Evolutionary conservation across 768 basidiomycete genomes (phyloP).

Genomic region (Hydnomerulius pinastri): DNA sequence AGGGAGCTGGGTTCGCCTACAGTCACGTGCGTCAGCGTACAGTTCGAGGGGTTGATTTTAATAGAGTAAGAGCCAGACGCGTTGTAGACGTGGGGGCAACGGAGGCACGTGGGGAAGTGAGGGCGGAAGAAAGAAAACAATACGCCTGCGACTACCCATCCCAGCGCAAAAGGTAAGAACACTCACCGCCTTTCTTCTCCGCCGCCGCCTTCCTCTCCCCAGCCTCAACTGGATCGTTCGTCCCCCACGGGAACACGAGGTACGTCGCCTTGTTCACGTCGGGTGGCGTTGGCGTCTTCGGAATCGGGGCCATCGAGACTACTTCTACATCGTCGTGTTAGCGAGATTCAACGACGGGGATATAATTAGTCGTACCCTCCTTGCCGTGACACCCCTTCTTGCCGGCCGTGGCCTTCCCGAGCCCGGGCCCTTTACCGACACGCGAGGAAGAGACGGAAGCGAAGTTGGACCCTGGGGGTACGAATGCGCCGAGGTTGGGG

Average conservation of each 20-base stretch:
- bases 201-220: slow-evolving; percentile 16
- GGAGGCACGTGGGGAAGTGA: background rate
- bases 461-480: slow-evolving; percentile 21
- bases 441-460: slow-evolving; percentile 13
- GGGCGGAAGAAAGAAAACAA: slow-evolving; percentile 11
- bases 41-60: no score
- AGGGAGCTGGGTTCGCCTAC: slow-evolving; percentile 7
- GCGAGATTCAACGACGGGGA: background rate
- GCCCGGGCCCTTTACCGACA: slow-evolving; percentile 6
- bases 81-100: no score
- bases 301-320: slow-evolving; percentile 5
- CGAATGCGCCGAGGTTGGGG: slow-evolving; percentile 28
- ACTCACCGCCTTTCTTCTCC: slow-evolving; percentile 19
- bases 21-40: no score
- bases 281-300: slow-evolving; percentile 14
- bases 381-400: slow-evolving; percentile 21
- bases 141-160: background rate
- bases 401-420: slow-evolving; percentile 13
- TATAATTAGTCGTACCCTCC: background rate
- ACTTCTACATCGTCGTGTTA: background rate
- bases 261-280: slow-evolving; percentile 47
- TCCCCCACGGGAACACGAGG: slow-evolving; percentile 76
- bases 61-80: no score
- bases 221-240: slow-evolving; percentile 80
- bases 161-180: background rate